A percentile compares a stretch with the other conserved stretches of the same genome.
Evolutionary conservation across 768 basidiomycete genomes (phyloP).

Genomic region (Rhizopogon vesiculosus): DNA sequence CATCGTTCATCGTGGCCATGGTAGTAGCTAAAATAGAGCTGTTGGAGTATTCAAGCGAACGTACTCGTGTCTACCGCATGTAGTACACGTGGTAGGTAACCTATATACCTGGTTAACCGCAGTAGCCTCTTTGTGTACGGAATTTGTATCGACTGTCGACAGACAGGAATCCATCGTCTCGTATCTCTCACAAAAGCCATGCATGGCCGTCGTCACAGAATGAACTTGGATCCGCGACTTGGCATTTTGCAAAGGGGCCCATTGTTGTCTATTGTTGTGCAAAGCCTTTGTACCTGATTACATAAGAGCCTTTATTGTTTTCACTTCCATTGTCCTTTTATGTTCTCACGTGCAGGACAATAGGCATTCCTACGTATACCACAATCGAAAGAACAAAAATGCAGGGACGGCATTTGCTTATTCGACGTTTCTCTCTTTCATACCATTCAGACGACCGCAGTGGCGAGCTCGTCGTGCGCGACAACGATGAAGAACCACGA

Average conservation of each 20-base stretch:
- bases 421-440: constrained; percentile 12
- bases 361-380: constrained; percentile 14
- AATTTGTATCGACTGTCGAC: too few relatives aligned
- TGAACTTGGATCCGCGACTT: too few relatives aligned
- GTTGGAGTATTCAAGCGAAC: too few relatives aligned
- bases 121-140: too few relatives aligned
- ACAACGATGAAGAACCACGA: constrained; percentile 29
- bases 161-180: too few relatives aligned
- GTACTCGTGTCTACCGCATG: too few relatives aligned
- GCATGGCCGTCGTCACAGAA: too few relatives aligned
- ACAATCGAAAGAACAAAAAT: constrained; percentile 20
- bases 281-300: constrained; percentile 13
- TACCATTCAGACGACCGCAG: constrained; percentile 2
- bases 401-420: not conserved
- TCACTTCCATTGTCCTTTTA: constrained; percentile 16
- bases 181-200: too few relatives aligned
- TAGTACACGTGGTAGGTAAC: too few relatives aligned
- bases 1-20: too few relatives aligned
- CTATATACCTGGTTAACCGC: too few relatives aligned
- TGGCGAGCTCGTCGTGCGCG: constrained; percentile 19
- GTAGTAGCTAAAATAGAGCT: too few relatives aligned
- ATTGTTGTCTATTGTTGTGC: constrained; percentile 18
- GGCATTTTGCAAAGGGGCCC: constrained; percentile 32
- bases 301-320: constrained; percentile 3
- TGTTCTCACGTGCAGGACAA: constrained; percentile 16